phyloP scores from a whole-genome alignment of 2,329 filamentous ascomycete species.

The Fonsecaea monophora region DNA sequence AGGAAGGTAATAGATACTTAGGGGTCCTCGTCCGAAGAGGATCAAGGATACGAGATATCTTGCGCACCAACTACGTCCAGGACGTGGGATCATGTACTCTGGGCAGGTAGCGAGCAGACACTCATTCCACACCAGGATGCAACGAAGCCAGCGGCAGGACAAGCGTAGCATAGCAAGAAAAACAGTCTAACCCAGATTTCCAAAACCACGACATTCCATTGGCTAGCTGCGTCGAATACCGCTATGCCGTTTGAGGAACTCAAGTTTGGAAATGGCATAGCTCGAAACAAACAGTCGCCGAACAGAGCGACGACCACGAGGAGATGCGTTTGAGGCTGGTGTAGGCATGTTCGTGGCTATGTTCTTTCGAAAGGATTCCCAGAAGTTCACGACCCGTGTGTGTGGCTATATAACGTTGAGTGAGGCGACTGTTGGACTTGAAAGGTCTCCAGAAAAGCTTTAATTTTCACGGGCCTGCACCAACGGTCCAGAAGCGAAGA shows the following conservation, averaged over 20 bases:
- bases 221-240: background rate
- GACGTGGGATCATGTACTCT: too few species aligned
- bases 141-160: too few species aligned
- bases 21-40: too few species aligned
- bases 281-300: background rate
- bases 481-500: too few species aligned
- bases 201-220: background rate
- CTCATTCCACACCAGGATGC: background rate
- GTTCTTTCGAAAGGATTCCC: background rate
- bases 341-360: background rate
- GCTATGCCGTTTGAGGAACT: background rate
- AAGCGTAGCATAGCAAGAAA: background rate
- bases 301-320: background rate
- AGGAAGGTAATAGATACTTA: too few species aligned
- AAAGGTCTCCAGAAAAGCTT: background rate
- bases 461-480: background rate
- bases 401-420: background rate
- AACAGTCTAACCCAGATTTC: constrained; percentile 1
- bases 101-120: background rate
- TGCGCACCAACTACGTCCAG: too few species aligned
- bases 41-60: too few species aligned
- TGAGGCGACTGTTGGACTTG: background rate
- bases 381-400: background rate
- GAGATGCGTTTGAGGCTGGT: background rate
- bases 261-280: background rate